phyloP scores from a whole-genome alignment of 495 filamentous ascomycete genomes.

The Xylaria flabelliformis region DNA sequence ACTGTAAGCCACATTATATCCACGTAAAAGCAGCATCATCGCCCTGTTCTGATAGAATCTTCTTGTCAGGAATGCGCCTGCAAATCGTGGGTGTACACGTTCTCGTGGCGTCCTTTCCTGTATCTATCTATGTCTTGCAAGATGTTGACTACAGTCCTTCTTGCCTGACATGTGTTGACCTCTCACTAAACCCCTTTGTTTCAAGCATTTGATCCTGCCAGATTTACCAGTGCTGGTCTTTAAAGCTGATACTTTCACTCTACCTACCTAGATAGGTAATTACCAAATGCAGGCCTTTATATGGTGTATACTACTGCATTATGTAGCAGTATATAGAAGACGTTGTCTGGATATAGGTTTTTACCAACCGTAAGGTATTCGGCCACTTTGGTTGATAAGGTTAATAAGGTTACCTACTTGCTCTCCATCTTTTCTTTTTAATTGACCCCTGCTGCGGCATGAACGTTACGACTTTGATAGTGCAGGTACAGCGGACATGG shows the following conservation, averaged over 20 bases:
- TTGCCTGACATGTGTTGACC: background rate
- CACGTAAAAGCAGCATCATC: constrained; percentile 8
- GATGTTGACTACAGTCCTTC: background rate
- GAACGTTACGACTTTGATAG: constrained; percentile 16
- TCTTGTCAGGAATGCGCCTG: background rate
- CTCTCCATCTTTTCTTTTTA: background rate
- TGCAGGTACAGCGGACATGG: background rate
- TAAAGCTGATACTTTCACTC: too few species aligned
- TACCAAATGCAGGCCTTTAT: constrained; percentile 1
- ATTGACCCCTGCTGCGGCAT: constrained; percentile 18
- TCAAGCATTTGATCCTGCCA: constrained; percentile 16
- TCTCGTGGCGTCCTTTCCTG: constrained; percentile 16
- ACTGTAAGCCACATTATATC: constrained; percentile 2
- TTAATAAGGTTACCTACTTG: background rate
- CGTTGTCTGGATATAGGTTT: constrained; percentile 5
- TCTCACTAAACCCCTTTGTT: constrained; percentile 5
- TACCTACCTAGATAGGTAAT: background rate
- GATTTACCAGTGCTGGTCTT: background rate
- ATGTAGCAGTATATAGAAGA: background rate
- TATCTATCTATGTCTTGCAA: background rate
- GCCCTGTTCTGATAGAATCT: constrained; percentile 18
- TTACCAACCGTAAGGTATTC: constrained; percentile 2
- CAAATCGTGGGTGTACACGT: constrained; percentile 17
- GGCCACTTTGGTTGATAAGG: background rate
- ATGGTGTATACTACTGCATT: background rate